A percentile compares a stretch with the other conserved stretches of the same genome.
Evolutionary conservation across 306 rosid species (phyloP).

Genomic region (Calophaca sinica): DNA sequence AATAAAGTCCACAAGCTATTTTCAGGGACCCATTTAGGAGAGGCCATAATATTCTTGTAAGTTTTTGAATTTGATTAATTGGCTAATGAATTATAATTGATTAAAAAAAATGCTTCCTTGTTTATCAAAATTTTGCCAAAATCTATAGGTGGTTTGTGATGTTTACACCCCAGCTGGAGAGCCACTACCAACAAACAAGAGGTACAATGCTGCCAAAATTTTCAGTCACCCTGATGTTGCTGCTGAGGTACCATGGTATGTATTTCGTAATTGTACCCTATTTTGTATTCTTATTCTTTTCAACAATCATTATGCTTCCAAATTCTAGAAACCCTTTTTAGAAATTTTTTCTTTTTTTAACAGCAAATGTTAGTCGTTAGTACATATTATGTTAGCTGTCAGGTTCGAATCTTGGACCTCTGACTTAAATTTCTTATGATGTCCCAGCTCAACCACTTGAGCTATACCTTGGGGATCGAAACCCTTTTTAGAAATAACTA

Average conservation of each 20-base stretch:
- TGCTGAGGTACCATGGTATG: constrained; percentile 69
- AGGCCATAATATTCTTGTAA: constrained; percentile 69
- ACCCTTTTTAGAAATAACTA: no score
- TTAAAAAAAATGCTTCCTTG: background rate
- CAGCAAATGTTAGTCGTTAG: no score
- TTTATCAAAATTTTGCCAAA: constrained; percentile 9
- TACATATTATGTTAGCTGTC: no score
- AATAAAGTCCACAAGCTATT: constrained; percentile 67
- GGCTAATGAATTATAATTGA: background rate
- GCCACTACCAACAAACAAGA: constrained; percentile 56
- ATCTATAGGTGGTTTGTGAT: constrained; percentile 62
- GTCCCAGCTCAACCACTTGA: no score
- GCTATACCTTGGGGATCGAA: no score
- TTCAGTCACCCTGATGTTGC: constrained; percentile 64
- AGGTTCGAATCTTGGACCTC: no score
- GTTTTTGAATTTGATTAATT: constrained; percentile 15
- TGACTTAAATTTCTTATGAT: no score
- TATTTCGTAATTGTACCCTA: background rate
- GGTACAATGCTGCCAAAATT: constrained; percentile 61
- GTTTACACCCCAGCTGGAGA: constrained; percentile 72
- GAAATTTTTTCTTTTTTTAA: no score
- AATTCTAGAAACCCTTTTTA: background rate
- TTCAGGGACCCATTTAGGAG: constrained; percentile 76
- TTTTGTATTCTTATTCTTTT: background rate
- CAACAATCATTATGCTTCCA: constrained; percentile 13